phyloP scores from a whole-genome alignment of 2,329 filamentous ascomycete species.

The Lasiodiplodia sp. region DNA sequence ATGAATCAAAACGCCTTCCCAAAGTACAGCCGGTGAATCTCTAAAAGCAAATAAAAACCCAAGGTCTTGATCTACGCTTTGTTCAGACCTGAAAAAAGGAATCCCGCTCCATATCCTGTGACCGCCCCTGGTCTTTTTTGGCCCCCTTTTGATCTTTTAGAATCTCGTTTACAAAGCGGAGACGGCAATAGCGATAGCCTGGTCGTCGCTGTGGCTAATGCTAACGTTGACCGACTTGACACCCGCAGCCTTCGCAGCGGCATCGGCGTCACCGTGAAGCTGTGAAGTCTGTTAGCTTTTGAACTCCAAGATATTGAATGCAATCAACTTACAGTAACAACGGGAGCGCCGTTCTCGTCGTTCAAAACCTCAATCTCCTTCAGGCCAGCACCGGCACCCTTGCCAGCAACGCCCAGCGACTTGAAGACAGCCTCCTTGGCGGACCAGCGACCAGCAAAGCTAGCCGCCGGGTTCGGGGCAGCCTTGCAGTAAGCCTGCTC shows the following conservation, averaged over 20 bases:
- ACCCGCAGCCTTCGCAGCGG: constrained; percentile 83
- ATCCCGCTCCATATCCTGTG: constrained; percentile 3
- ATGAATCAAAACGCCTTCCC: constrained; percentile 10
- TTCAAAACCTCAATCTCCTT: constrained; percentile 93
- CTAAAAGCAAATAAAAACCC: constrained; percentile 1
- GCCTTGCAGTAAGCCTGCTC: constrained; percentile 89
- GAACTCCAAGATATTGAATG: background rate
- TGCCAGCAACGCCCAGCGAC: constrained; percentile 84
- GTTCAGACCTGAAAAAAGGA: constrained; percentile 9
- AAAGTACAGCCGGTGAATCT: constrained; percentile 23
- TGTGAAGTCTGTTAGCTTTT: constrained; percentile 48
- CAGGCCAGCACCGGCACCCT: constrained; percentile 86
- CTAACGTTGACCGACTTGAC: constrained; percentile 90
- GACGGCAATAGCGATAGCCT: constrained; percentile 93
- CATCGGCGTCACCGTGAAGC: constrained; percentile 85
- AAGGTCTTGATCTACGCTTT: constrained; percentile 21
- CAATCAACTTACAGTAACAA: constrained; percentile 76
- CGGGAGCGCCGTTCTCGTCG: constrained; percentile 81
- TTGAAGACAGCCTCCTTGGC: constrained; percentile 99
- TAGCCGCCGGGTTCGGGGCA: constrained; percentile 81
- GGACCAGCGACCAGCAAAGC: constrained; percentile 94
- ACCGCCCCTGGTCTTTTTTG: constrained; percentile 20
- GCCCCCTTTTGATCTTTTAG: background rate
- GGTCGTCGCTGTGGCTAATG: constrained; percentile 93
- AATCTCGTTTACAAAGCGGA: constrained; percentile 69